Percentiles rank a stretch among this genome's conserved stretches.
phyloP scores from a whole-genome alignment of 345 rosid genomes.

The Hypericum androsaemum region DNA sequence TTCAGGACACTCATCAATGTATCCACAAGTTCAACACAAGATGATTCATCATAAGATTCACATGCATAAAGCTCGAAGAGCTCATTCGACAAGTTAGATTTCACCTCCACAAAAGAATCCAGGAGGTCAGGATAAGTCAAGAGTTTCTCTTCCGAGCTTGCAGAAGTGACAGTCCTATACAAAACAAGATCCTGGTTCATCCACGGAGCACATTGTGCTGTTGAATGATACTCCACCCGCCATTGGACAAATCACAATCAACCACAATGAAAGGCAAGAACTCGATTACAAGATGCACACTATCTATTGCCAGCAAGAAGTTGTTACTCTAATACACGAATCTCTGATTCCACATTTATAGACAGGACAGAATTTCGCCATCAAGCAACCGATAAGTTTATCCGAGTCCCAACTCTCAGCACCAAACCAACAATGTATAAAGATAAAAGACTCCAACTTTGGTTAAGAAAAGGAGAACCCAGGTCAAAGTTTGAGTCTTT shows the following conservation, averaged over 20 bases:
- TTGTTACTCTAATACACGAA: no score
- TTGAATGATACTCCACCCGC: slow-evolving; percentile 81
- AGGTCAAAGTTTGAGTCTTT: neutral
- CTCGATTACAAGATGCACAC: slow-evolving; percentile 5
- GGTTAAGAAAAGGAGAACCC: neutral
- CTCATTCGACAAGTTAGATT: slow-evolving; percentile 70
- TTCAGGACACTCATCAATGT: slow-evolving; percentile 62
- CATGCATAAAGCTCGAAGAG: slow-evolving; percentile 84
- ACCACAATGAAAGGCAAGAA: slow-evolving; percentile 30
- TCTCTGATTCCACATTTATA: no score
- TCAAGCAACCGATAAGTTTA: no score
- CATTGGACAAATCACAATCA: slow-evolving; percentile 72
- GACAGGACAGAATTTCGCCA: no score
- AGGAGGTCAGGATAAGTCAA: slow-evolving; percentile 22
- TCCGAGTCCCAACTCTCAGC: slow-evolving; percentile 59
- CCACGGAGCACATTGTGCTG: slow-evolving; percentile 91
- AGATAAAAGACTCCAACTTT: neutral
- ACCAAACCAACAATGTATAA: neutral
- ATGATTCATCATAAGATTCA: slow-evolving; percentile 53
- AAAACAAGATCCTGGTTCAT: slow-evolving; percentile 77
- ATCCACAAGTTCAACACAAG: slow-evolving; percentile 59
- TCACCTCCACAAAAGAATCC: slow-evolving; percentile 30
- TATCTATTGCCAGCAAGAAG: neutral
- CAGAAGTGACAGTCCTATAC: slow-evolving; percentile 60
- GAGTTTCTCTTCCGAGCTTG: slow-evolving; percentile 27